Conservation (phyloP, 2,329 filamentous ascomycete species). For the Podosphaera xanthii region DNA sequence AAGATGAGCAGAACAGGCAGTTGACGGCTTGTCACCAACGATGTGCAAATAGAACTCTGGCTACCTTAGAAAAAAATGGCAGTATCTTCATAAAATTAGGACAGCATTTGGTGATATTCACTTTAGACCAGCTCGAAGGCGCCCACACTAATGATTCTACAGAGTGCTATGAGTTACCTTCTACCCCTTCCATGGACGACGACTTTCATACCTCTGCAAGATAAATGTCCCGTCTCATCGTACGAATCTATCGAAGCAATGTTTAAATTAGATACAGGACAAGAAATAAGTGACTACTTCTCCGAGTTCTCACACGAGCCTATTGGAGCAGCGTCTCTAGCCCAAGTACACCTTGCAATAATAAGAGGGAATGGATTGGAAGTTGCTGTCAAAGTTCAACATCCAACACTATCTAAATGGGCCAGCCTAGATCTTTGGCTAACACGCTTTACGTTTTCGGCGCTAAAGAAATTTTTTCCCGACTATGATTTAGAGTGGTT, state of each 20-base stretch:
- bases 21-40: conserved; percentile 74
- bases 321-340: conserved; percentile 80
- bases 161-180: conserved; percentile 80
- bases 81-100: conserved; percentile 97
- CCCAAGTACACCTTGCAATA: conserved; percentile 78
- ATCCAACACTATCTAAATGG: conserved; percentile 76
- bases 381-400: conserved; percentile 93
- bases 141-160: background rate
- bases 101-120: conserved; percentile 49
- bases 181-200: conserved; percentile 17
- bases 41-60: conserved; percentile 71
- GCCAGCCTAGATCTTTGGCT: conserved; percentile 67
- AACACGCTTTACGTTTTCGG: conserved; percentile 74
- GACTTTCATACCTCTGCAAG: conserved; percentile 56
- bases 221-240: conserved; percentile 83
- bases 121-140: background rate
- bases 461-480: conserved; percentile 79
- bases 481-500: conserved; percentile 97
- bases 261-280: conserved; percentile 66
- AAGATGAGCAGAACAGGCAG: conserved; percentile 39
- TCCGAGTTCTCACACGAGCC: conserved; percentile 59
- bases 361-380: conserved; percentile 61
- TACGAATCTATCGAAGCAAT: conserved; percentile 68
- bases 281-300: conserved; percentile 60
- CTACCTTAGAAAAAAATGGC: conserved; percentile 81